Base-by-base conservation (phyloP, 2,329 filamentous ascomycete species). In the Tricladium varicosporioides region DNA sequence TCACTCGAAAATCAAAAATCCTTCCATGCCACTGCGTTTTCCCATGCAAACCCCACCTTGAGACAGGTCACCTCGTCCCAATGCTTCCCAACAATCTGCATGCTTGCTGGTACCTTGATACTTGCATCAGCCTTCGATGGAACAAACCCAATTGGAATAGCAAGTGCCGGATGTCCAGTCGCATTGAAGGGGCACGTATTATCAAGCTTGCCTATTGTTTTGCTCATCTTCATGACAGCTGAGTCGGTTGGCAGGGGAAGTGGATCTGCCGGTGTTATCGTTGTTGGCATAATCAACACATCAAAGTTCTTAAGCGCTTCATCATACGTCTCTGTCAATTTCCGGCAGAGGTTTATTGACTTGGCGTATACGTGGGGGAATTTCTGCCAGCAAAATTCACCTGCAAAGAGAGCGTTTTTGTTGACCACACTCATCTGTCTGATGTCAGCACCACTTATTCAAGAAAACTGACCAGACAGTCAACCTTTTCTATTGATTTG, bases 131-230 rank as follows among this genome's bases (percentile, higher is more conserved):
- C 70, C 15, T 59, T 48, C 1, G 76, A 69, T 5, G 53, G 48
- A 8, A 63, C 56, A 62, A 77, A 75, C 0, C 81, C 80, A 33
- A 80, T 71, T 0, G 80, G 81, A 47, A 84, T 69, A 0, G 77
- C 74, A 60, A 84, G 65, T 0, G 80, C 82, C 0, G 82, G 81
- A 60, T 84, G 81, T 0, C 81, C 81, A 0, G 80, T 83, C 2
- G 79, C 73, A 62, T 84, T 81, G 67, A 84, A 84, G 2, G 78
- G 73, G 9, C 78, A 78, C 4, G 82, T 85, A 60, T 85, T 85
- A 14, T 73, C 75, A 0, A 78, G 82, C 57, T 82, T 64, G 0
- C 82, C 82, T 33, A 83, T 78, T 32, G 78, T 79, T 10, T 77
- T 77, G 51, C 74, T 72, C 48, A 81, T 78, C 15, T 76, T 77